Evolutionary conservation across 2,329 filamentous ascomycete genomes (phyloP).

Genomic region (Tolypocladium nubicola): DNA sequence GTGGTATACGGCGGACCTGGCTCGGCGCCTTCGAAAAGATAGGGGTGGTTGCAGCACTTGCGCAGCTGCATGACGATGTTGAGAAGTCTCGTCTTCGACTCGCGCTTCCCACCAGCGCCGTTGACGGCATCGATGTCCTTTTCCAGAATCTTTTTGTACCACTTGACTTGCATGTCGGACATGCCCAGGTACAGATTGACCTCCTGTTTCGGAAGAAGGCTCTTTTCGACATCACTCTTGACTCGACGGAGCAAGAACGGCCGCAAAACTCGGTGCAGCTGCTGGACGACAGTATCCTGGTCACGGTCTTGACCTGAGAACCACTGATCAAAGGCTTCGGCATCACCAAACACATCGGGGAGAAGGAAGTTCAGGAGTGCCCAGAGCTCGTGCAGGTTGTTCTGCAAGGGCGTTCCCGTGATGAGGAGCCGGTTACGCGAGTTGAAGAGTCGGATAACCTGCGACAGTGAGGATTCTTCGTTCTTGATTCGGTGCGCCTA

Average conservation of each 20-base stretch:
- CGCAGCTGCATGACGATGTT: constrained; percentile 99
- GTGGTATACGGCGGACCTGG: constrained; percentile 96
- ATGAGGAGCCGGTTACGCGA: constrained; percentile 92
- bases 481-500: constrained; percentile 94
- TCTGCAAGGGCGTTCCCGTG: constrained; percentile 92
- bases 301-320: constrained; percentile 85
- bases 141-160: constrained; percentile 98
- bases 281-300: constrained; percentile 91
- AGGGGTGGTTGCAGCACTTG: constrained; percentile 98
- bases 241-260: constrained; percentile 93
- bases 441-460: constrained; percentile 93
- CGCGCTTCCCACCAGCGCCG: constrained; percentile 87
- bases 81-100: constrained; percentile 91
- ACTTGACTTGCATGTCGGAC: constrained; percentile 98
- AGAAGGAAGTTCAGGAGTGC: constrained; percentile 92
- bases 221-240: constrained; percentile 97
- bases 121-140: constrained; percentile 99
- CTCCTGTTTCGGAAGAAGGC: constrained; percentile 92
- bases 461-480: constrained; percentile 91
- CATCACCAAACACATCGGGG: constrained; percentile 96
- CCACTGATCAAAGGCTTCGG: constrained; percentile 96
- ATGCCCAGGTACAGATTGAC: constrained; percentile 95
- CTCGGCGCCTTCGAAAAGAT: constrained; percentile 94
- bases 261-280: constrained; percentile 83
- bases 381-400: constrained; percentile 97